Evolutionary conservation across 768 basidiomycete species (phyloP), one percentile per base, ranked within the genome.

Genomic region (Suillus fuscotomentosus): DNA sequence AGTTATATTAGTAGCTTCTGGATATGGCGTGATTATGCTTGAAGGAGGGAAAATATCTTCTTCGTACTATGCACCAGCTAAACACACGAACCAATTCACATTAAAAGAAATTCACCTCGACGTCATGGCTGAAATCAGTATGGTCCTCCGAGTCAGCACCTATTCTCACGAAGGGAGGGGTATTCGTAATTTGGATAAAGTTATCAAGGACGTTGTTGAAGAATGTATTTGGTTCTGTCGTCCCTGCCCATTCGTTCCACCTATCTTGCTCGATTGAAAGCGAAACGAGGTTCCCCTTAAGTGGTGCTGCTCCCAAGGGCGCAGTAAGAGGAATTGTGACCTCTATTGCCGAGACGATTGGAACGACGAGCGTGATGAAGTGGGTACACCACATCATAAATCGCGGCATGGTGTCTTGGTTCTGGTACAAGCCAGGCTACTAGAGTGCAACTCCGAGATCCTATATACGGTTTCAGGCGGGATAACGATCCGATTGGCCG

Each of bases 251-350:
- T 65, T 89, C 88, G 11, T 80, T 77, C 88, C 88, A 90, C 39
- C 86, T 78, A 67, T 91, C 89, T 72, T 88, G 84, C 69, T 90
- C 90, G 61, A 90, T 83, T 38, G 88, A 90, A 67, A 90, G 83
- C 0, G 86, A 88, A 34, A 90, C 67, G 14, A 88, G 74, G 13
- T 83, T 83, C 8, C 80, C 79, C 9, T 77, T 73, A 2, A 88
- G 73, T 1, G 64, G 63, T 10, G 76, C 70, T 4, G 84, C 78
- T 48, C 56, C 66, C 5, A 69, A 62, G 1, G 83, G 82, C 22
- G 79, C 69, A 11, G 67, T 62, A 45, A 81, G 65, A 10, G 83
- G 78, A 24, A 88, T 69, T 1, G 80, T 66, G 38, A 87, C 78
- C 47, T 77, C 48, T 43, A 69, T 42, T 3, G 65, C 65, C 36